phyloP scores from a whole-genome alignment of 202 grass and related monocot genomes.

The Zizania palustris region DNA sequence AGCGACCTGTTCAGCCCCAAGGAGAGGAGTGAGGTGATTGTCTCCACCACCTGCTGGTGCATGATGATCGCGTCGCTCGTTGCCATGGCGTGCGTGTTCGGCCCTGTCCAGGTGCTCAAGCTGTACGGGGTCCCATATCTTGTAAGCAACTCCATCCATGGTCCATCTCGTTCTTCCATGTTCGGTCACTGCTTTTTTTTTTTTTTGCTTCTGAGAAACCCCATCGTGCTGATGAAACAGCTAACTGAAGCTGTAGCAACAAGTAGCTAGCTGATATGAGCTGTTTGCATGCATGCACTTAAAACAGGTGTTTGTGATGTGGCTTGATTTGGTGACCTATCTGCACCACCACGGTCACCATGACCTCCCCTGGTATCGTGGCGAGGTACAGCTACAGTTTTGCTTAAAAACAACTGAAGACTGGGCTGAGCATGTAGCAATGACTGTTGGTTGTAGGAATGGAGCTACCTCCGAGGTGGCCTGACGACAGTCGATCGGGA shows the following conservation, averaged over 20 bases:
- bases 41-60: slow-evolving; percentile 79
- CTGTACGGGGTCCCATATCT: slow-evolving; percentile 64
- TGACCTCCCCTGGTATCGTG: slow-evolving; percentile 88
- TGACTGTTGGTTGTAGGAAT: slow-evolving; percentile 50
- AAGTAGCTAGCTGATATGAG: neutral
- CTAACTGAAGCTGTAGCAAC: neutral
- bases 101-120: slow-evolving; percentile 46
- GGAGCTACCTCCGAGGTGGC: slow-evolving; percentile 89
- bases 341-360: slow-evolving; percentile 86
- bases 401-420: neutral
- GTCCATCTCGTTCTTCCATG: neutral
- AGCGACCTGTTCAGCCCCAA: slow-evolving; percentile 71
- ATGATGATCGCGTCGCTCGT: slow-evolving; percentile 58
- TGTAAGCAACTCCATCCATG: slow-evolving; percentile 34
- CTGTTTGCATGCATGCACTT: neutral
- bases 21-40: slow-evolving; percentile 55
- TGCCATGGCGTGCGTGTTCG: slow-evolving; percentile 51
- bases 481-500: slow-evolving; percentile 79
- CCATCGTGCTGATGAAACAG: too few relatives aligned
- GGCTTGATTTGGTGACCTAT: slow-evolving; percentile 88
- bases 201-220: neutral
- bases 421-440: neutral
- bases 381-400: slow-evolving; percentile 40
- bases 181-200: neutral
- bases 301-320: slow-evolving; percentile 82